A percentile compares a stretch with the other conserved stretches of the same genome.
Conservation (phyloP, 2,329 filamentous ascomycete species). For the Paraphoma sp. region DNA sequence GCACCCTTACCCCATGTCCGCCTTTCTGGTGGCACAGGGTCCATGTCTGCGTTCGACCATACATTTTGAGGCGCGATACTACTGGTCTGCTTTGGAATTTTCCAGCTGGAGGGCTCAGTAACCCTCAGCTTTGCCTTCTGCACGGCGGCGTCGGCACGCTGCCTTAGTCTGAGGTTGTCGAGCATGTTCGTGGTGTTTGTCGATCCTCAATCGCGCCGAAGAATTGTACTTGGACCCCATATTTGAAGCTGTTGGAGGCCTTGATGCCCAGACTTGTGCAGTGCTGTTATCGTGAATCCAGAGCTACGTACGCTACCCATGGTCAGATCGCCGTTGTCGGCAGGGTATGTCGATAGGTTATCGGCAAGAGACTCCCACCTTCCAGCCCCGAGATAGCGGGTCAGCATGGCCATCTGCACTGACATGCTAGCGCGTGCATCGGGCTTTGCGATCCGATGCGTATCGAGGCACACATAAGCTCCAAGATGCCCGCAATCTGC, state of each 20-base stretch:
- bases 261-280: neutral
- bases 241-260: neutral
- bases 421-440: neutral
- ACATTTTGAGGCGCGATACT: slow-evolving; percentile 16
- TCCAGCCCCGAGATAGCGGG: neutral
- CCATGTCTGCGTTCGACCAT: slow-evolving; percentile 55
- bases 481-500: neutral
- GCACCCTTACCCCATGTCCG: slow-evolving; percentile 54
- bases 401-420: neutral
- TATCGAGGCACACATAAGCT: neutral
- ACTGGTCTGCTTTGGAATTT: slow-evolving; percentile 21
- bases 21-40: slow-evolving; percentile 54
- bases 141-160: neutral
- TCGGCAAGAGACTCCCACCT: neutral
- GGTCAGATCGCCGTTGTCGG: neutral
- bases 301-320: neutral
- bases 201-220: neutral
- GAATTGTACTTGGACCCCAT: neutral
- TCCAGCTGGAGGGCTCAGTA: slow-evolving; percentile 19
- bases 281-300: neutral
- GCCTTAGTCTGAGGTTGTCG: neutral
- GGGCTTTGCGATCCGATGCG: neutral
- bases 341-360: neutral
- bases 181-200: neutral
- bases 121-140: slow-evolving; percentile 7